phyloP scores from a whole-genome alignment of 345 rosid genomes.

The Bruguiera parviflora region DNA sequence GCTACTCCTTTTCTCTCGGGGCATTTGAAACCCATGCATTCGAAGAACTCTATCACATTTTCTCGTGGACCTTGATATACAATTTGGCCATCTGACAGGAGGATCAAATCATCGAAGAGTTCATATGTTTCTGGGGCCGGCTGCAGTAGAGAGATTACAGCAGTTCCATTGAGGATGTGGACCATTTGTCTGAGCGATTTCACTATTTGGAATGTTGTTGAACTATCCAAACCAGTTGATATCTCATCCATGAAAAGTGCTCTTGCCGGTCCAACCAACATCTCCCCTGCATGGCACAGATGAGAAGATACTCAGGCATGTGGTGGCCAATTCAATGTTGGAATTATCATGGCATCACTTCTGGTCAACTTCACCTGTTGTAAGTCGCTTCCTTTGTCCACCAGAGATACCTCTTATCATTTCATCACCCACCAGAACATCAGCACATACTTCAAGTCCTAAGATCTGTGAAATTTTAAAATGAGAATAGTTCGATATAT shows the following conservation, averaged over 20 bases:
- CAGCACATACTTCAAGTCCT: slow-evolving; percentile 62
- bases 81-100: slow-evolving; percentile 73
- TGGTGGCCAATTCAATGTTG: neutral
- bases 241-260: slow-evolving; percentile 90
- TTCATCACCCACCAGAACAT: slow-evolving; percentile 54
- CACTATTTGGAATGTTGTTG: slow-evolving; percentile 78
- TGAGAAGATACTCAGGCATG: neutral
- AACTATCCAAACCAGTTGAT: slow-evolving; percentile 78
- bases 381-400: slow-evolving; percentile 55
- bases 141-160: slow-evolving; percentile 74
- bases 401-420: slow-evolving; percentile 64
- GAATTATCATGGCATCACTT: neutral
- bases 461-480: slow-evolving; percentile 33
- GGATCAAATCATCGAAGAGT: slow-evolving; percentile 70
- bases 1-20: slow-evolving; percentile 85
- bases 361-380: slow-evolving; percentile 32
- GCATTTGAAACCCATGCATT: slow-evolving; percentile 58
- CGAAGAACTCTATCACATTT: slow-evolving; percentile 63
- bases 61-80: slow-evolving; percentile 77
- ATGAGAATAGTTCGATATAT: neutral
- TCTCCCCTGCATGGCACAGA: slow-evolving; percentile 47
- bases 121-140: slow-evolving; percentile 79
- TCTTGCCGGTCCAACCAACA: slow-evolving; percentile 74
- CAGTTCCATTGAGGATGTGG: slow-evolving; percentile 63
- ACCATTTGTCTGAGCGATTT: slow-evolving; percentile 58